Conservation (phyloP, 2,329 filamentous ascomycete genomes). For the Hypoxylon sp. region DNA sequence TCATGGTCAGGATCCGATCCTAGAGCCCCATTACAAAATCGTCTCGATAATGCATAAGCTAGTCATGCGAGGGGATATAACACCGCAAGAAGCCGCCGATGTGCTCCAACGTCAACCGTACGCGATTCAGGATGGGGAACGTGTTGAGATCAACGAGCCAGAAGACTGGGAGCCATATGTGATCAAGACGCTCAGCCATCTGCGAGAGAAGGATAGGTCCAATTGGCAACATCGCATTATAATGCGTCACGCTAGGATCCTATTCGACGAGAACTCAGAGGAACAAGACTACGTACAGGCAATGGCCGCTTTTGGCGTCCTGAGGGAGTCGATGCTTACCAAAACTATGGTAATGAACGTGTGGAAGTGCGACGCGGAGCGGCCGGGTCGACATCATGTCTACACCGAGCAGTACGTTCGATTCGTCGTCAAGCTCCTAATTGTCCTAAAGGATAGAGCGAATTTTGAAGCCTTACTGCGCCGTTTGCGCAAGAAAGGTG, state of each 20-base stretch:
- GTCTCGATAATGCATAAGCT: conserved; percentile 87
- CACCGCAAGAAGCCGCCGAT: conserved; percentile 64
- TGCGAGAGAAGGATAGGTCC: conserved; percentile 84
- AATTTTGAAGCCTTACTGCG: conserved; percentile 85
- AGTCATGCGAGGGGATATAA: conserved; percentile 68
- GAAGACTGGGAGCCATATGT: conserved; percentile 74
- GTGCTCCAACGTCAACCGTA: conserved; percentile 71
- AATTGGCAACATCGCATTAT: conserved; percentile 97
- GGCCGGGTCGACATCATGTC: conserved; percentile 88
- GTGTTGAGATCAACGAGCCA: conserved; percentile 66
- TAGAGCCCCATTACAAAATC: conserved; percentile 95
- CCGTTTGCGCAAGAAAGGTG: conserved; percentile 84
- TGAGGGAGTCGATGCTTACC: conserved; percentile 82
- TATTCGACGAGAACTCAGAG: conserved; percentile 65
- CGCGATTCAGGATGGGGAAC: conserved; percentile 64
- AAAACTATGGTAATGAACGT: conserved; percentile 96
- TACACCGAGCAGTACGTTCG: conserved; percentile 90
- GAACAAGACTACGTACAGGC: conserved; percentile 71
- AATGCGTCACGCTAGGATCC: conserved; percentile 75
- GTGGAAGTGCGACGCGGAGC: conserved; percentile 92
- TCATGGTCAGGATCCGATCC: conserved; percentile 78
- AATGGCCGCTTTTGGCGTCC: conserved; percentile 83
- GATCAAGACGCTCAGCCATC: conserved; percentile 64
- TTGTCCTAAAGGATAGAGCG: conserved; percentile 79
- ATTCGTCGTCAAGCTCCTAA: conserved; percentile 83